These are phyloP conservation scores for Acer yangbiense DNA, from an alignment of 345 rosid species.

Conservation along the genomic window DNA sequence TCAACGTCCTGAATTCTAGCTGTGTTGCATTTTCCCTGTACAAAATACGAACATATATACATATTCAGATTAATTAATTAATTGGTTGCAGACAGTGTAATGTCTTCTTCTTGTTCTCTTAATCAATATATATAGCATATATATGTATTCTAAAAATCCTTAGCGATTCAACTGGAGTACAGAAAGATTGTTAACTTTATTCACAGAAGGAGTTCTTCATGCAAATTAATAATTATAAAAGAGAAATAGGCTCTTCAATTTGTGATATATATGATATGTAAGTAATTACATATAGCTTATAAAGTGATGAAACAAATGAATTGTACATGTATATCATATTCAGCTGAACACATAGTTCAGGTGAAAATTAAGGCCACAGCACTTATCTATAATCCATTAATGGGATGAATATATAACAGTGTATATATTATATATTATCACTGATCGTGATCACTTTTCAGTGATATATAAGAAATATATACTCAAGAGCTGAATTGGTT, in stretches of 20 bases:
- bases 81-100: too few species aligned
- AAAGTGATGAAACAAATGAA: neutral
- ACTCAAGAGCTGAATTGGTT: neutral
- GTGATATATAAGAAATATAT: neutral
- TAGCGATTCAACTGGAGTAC: neutral
- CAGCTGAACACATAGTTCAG: neutral
- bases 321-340: neutral
- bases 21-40: neutral
- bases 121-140: too few species aligned
- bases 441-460: neutral
- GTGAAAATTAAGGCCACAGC: neutral
- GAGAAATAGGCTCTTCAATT: neutral
- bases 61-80: too few species aligned
- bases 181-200: neutral
- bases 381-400: neutral
- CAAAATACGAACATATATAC: neutral
- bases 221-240: too few species aligned
- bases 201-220: neutral
- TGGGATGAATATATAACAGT: neutral
- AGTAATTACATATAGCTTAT: too few species aligned
- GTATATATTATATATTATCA: neutral
- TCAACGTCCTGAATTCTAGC: too few species aligned
- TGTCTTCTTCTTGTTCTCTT: too few species aligned
- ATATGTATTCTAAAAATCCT: neutral
- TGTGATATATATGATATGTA: neutral